Percentiles rank a stretch among this genome's conserved stretches.
Conservation (phyloP, 139 green algal genomes). For the Chlamydomonas incerta region DNA sequence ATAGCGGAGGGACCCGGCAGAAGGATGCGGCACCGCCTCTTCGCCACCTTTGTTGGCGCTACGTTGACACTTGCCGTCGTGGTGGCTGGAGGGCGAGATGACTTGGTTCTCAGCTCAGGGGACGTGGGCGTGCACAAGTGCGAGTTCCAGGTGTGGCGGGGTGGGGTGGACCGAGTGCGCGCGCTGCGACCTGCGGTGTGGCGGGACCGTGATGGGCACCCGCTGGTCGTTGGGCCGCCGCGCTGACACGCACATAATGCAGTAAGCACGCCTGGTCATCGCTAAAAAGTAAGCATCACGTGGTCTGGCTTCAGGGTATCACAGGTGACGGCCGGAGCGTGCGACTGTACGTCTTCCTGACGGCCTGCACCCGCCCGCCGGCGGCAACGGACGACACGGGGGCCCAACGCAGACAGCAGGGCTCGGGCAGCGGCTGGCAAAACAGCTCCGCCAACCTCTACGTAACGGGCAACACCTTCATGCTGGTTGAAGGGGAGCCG, state of each 20-base stretch:
- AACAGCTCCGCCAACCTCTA: not conserved
- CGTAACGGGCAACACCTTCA: not conserved
- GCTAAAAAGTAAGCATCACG: too few species aligned
- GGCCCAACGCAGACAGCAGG: not conserved
- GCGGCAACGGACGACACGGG: not conserved
- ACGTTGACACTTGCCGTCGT: not conserved
- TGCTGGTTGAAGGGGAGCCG: not conserved
- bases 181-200: too few species aligned
- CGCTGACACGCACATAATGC: too few species aligned
- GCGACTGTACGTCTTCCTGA: conserved; percentile 25
- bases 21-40: too few species aligned
- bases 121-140: conserved; percentile 23
- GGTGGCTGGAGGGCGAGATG: not conserved
- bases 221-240: too few species aligned
- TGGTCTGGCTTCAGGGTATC: not conserved
- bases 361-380: not conserved
- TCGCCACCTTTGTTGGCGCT: not conserved
- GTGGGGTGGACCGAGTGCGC: too few species aligned
- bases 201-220: too few species aligned
- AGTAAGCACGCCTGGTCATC: too few species aligned
- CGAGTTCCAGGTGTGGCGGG: conserved; percentile 36
- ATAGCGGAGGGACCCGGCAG: too few species aligned
- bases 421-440: too few species aligned
- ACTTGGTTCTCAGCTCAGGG: not conserved
- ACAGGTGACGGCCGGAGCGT: not conserved